Evolutionary conservation across 1,284 basidiomycete species (phyloP), one percentile per base, ranked within the genome.

Genomic region (Hortiboletus rubellus): DNA sequence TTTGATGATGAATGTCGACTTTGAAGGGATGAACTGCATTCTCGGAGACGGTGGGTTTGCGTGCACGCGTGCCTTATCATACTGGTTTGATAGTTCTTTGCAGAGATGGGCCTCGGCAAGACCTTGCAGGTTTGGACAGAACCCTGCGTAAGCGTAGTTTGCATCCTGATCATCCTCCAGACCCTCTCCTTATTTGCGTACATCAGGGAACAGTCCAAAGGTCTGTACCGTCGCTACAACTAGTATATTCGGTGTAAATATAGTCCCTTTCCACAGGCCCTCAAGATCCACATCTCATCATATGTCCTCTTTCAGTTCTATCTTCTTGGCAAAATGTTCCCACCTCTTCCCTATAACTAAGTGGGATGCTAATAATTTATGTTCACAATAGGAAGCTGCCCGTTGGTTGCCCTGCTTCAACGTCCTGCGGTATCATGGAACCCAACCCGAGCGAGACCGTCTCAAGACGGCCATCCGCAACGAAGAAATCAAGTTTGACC

Each of bases 81-180:
- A 15, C 27, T 1, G 1, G n/a, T 55, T 51, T 70, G 37, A 73
- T 22, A 5, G 33, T 31, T 1, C 12, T 51, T 53, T 14, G 10
- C 49, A 82, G 81, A 70, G 79, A 71, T 86, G 84, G 85, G 83
- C 59, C 77, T 86, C 7, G 84, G 85, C 17, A 86, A 87, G 63
- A 86, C 85, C 0, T 69, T 87, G 17, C 85, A 83, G 71, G 81
- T 81, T 60, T n/a, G 67, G 15, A 44, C 34, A 46, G 4, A 36
- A n/a, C 6, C 27, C 1, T 22, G 7, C 5, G 5, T 5, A 10
- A 45, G 5, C 8, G 17, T 33, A 8, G 3, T 42, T 40, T 36
- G 14, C 9, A 17, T 55, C 46, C 52, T 61, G 36, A 62, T 38
- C 46, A 22, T 33, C 42, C 37, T 33, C 3, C 46, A 85, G 78